Conservation (phyloP, 2,329 filamentous ascomycete genomes). For the Fusarium succisae region DNA sequence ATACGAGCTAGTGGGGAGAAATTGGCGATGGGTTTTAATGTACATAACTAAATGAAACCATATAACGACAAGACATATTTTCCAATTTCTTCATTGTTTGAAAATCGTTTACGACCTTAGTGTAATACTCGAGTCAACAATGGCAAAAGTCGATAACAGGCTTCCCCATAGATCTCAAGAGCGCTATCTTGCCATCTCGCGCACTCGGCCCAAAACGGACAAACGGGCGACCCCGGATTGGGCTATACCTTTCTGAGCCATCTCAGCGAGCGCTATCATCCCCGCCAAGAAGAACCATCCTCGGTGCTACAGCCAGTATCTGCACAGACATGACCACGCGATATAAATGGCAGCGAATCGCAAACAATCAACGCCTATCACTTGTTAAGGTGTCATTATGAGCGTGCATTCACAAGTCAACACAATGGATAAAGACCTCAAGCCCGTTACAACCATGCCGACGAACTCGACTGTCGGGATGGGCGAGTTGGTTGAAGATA, state of each 20-base stretch:
- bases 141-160: too few relatives aligned
- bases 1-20: background rate
- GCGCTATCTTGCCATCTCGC: background rate
- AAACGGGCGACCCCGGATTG: background rate
- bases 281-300: background rate
- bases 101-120: rapidly evolving
- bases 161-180: rapidly evolving
- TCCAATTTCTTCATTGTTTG: too few relatives aligned
- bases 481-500: background rate
- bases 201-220: background rate
- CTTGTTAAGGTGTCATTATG: rapidly evolving
- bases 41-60: background rate
- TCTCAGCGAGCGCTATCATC: background rate
- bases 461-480: background rate
- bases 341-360: background rate
- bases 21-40: rapidly evolving
- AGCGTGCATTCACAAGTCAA: rapidly evolving
- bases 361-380: rapidly evolving
- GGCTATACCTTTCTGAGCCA: background rate
- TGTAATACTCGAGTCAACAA: too few relatives aligned
- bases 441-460: background rate
- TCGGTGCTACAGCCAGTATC: rapidly evolving
- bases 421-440: background rate
- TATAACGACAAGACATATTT: background rate
- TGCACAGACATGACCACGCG: background rate